Conservation (phyloP, 1,139 yeast genomes). For the Debaryomyces sp. region DNA sequence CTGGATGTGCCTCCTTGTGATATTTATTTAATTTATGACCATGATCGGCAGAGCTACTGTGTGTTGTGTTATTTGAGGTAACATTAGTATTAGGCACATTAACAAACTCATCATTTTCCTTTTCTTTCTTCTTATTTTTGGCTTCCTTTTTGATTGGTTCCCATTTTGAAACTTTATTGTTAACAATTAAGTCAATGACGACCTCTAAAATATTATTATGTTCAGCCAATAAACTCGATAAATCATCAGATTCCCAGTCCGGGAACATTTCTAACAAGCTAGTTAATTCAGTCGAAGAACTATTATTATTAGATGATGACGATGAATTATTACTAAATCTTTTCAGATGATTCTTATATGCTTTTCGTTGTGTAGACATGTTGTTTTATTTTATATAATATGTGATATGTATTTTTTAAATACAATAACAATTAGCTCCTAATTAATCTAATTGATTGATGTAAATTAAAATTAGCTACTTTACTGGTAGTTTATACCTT, state of each 20-base stretch:
- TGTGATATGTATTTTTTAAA: conserved; percentile 9
- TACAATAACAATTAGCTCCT: conserved; percentile 7
- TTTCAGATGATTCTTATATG: conserved; percentile 49
- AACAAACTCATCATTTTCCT: conserved; percentile 19
- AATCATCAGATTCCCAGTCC: conserved; percentile 90
- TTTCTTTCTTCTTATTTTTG: conserved; percentile 46
- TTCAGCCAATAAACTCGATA: conserved; percentile 74
- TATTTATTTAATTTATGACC: conserved; percentile 16
- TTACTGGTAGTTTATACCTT: neutral
- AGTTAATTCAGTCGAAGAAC: conserved; percentile 39
- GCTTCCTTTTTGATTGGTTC: conserved; percentile 56
- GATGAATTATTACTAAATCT: conserved; percentile 32
- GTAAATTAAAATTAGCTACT: conserved; percentile 7
- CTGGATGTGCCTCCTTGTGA: conserved; percentile 10
- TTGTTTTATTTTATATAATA: conserved; percentile 9
- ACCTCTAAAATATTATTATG: conserved; percentile 71
- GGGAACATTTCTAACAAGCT: conserved; percentile 87
- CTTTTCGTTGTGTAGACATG: conserved; percentile 44
- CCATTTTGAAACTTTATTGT: conserved; percentile 70
- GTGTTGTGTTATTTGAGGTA: conserved; percentile 12
- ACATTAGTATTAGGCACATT: conserved; percentile 9
- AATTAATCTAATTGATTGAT: conserved; percentile 8
- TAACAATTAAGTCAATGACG: conserved; percentile 85
- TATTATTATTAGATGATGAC: conserved; percentile 11
- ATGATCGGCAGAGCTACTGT: conserved; percentile 15